Evolutionary conservation across 2,329 filamentous ascomycete genomes (phyloP).

Genomic region (Penicillium sclerotigenum): DNA sequence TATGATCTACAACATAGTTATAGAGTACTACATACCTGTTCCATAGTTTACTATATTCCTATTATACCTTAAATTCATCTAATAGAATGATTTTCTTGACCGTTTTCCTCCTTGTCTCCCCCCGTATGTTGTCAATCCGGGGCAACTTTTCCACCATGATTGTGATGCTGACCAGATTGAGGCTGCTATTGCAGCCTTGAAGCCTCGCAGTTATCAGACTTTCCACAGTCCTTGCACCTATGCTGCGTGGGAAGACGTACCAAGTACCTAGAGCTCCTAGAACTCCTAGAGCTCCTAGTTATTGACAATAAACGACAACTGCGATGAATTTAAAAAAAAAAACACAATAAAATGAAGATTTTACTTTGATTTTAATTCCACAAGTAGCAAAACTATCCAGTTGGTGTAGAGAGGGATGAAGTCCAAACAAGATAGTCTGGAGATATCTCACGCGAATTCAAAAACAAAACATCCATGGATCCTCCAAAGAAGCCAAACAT

Average conservation of each 20-base stretch:
- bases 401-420: background rate
- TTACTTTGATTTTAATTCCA: background rate
- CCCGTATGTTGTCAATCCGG: background rate
- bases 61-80: too few species aligned
- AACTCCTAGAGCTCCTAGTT: background rate
- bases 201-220: slow-evolving; percentile 4
- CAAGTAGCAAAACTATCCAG: background rate
- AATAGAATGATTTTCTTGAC: background rate
- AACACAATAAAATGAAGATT: background rate
- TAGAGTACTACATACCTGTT: background rate
- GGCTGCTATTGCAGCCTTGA: background rate
- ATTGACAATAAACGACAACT: background rate
- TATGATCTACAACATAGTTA: background rate
- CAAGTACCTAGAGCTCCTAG: slow-evolving; percentile 1
- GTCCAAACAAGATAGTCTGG: background rate
- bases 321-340: background rate
- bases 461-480: background rate
- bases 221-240: slow-evolving; percentile 6
- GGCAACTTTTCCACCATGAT: slow-evolving; percentile 7
- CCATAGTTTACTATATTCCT: background rate
- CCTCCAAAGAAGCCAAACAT: slow-evolving; percentile 17
- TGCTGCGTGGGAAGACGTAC: slow-evolving; percentile 9
- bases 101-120: background rate
- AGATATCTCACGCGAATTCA: background rate
- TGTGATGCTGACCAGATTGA: background rate